Evolutionary conservation across 768 basidiomycete genomes (phyloP), one percentile per base, ranked within the genome.

Genomic region (Coprinopsis cinerea): DNA sequence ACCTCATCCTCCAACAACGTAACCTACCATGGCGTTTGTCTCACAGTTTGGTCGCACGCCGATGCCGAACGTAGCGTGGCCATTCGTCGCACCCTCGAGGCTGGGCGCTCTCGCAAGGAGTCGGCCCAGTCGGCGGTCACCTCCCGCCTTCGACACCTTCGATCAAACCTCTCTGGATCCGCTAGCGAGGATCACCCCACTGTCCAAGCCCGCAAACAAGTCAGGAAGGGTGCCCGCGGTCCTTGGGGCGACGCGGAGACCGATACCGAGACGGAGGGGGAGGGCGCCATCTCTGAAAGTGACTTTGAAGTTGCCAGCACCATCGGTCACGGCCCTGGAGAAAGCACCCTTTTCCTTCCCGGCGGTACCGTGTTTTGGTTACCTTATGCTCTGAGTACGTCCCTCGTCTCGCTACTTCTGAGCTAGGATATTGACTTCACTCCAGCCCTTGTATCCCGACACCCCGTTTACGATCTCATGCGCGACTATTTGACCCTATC

Each of bases 11-110:
- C 68, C 53, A 76, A 68, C 59, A 82, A 73, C 22, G 64, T 90
- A 53, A 83, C 86, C 7, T 95, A 91, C 63, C 82, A 96, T 61
- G 92, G 92, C 41, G 92, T 95, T 30, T 92, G 91, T 57, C 74
- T 98, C 52, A 92, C 92, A 1, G 91, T 96, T 1, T 98, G 92
- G 92, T 92, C 89, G 2, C 92, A 94, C 60, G 92, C 92, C 17
- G 94, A 97, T 61, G 83, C 84, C 0, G 86, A 92, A 58, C 83
- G 92, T 42, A 84, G 86, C 48, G 76, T 74, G 13, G 92, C 92
- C 1, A 93, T 94, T 57, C 82, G 91, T 18, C 78, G 85, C 44
- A 88, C 88, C 5, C 75, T 90, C 42, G 89, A 91, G 62, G 84
- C 85, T 0, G 81, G 84, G 42, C 81, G 87, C 39, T 81, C 77